Evolutionary conservation across 148 eudicot genomes (phyloP).

Genomic region (Chenopodium berlandieri): DNA sequence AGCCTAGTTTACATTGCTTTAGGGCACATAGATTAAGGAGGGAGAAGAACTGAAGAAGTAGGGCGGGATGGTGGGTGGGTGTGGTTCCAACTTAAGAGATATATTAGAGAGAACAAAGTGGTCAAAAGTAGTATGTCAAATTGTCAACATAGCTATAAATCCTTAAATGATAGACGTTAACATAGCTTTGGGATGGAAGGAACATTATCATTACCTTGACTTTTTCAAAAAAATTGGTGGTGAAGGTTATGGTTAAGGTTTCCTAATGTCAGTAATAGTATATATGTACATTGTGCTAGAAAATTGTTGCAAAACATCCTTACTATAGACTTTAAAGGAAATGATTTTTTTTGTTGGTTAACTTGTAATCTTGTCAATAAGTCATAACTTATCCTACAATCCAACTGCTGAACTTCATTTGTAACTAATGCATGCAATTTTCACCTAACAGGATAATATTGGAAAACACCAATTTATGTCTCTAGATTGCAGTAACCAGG

Average conservation of each 20-base stretch:
- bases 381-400: not conserved
- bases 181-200: not conserved
- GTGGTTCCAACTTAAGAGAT: not conserved
- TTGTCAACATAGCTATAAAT: not conserved
- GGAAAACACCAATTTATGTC: slow-evolving; percentile 54
- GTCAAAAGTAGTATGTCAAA: not conserved
- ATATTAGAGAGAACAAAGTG: not conserved
- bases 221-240: not conserved
- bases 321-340: not conserved
- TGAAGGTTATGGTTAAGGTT: not conserved
- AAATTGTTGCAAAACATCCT: not conserved
- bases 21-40: not conserved
- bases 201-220: not conserved
- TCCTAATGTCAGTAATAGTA: not conserved
- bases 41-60: not conserved
- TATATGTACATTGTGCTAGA: not conserved
- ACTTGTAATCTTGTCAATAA: not conserved
- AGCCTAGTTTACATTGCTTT: not conserved
- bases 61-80: not conserved
- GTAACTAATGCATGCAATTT: slow-evolving; percentile 3
- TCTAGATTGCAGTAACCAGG: slow-evolving; percentile 72
- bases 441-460: slow-evolving; percentile 51
- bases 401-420: not conserved
- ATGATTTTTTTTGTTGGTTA: not conserved
- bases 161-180: not conserved